Percentiles rank a stretch among this genome's conserved stretches.
Evolutionary conservation across 805 yeast species (phyloP).

Genomic region (Wickerhamiella domercqiae): DNA sequence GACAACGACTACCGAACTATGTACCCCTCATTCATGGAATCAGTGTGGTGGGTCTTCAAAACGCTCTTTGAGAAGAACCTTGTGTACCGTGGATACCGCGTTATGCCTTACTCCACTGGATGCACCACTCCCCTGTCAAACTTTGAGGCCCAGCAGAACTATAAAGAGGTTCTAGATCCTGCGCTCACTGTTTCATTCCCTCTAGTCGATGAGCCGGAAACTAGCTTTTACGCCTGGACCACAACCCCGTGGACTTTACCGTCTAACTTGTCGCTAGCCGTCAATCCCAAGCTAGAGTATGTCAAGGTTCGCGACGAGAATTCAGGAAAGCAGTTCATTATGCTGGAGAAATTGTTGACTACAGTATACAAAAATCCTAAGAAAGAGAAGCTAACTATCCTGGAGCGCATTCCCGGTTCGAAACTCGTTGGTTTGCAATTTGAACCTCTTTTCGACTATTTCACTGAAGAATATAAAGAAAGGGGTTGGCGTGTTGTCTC

Average conservation of each 20-base stretch:
- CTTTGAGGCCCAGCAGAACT: conserved; percentile 96
- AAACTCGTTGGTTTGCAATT: conserved; percentile 68
- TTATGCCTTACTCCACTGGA: conserved; percentile 98
- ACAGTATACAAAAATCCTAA: conserved; percentile 90
- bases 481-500: conserved; percentile 69
- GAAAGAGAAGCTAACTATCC: conserved; percentile 69
- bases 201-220: conserved; percentile 61
- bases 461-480: conserved; percentile 57
- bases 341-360: conserved; percentile 69
- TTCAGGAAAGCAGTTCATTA: conserved; percentile 61
- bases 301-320: conserved; percentile 86
- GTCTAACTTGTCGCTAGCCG: conserved; percentile 81
- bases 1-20: conserved; percentile 96
- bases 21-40: conserved; percentile 93
- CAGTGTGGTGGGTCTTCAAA: conserved; percentile 98
- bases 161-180: conserved; percentile 94
- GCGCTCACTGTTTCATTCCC: conserved; percentile 89
- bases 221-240: conserved; percentile 91
- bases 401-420: conserved; percentile 65
- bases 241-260: conserved; percentile 99
- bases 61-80: conserved; percentile 69
- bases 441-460: conserved; percentile 71
- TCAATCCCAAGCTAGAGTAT: conserved; percentile 80
- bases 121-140: conserved; percentile 91
- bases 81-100: conserved; percentile 90